Base-by-base conservation (phyloP, 225 moss, liverwort and hornwort species). In the Bryum argenteum region DNA sequence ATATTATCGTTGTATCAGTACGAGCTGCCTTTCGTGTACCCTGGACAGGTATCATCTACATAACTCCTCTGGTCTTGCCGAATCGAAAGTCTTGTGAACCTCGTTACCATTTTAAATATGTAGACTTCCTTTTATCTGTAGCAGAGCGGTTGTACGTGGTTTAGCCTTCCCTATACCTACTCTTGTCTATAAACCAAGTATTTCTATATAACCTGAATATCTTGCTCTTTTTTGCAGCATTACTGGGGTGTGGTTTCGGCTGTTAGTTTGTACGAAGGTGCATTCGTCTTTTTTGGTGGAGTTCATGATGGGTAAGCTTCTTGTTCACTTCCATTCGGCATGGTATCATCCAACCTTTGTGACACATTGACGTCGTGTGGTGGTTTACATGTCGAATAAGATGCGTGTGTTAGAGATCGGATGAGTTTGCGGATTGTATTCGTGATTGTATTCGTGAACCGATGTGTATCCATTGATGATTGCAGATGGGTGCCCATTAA, bases 401-500 rank as follows among this genome's bases (percentile, higher is more conserved):
- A 42, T 67, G 13, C 17, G 56, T 66, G 15, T 28, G 39, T 60
- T 2, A 16, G 45, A 53, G 59, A 37, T 62, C 72, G 20, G 71
- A 69, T 53, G 52, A 59, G 66, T 70, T 55, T 39, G 66, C 66
- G 58, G 52, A 69, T 28, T 50, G 33, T 63, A 66, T 5, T 57
- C 15, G 59, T 21, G 52, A 69, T 28, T 50, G 33, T 63, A 66
- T 5, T 57, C 15, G 59, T 21, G 70, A 44, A 57, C 59, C 71
- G 66, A 77, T 52, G 43, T n/a, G 48, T 60, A 41, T 53, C 28
- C 60, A 18, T 59, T 44, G 42, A 72, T 66, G 58, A 70, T 44
- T 74, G 44, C 91, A 98, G 97, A 73, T 98, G 98, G 98, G 83
- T 98, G 73, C 85, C 98, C 47, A 98, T 98, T 52, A 82, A 82